Evolutionary conservation across 257 asterid species (phyloP).

Genomic region (Solanum boliviense): DNA sequence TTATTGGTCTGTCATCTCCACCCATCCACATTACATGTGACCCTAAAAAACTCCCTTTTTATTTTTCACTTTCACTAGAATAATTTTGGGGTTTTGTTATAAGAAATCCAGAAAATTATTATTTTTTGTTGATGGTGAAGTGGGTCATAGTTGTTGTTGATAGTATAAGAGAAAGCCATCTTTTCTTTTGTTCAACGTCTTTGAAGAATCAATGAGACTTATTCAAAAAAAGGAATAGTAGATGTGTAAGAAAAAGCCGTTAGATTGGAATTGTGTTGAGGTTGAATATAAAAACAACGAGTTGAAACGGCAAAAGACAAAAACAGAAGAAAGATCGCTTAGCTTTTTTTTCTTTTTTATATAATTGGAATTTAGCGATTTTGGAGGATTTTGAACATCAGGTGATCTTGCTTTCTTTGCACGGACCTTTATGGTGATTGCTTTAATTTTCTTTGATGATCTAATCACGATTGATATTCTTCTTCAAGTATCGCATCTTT

Average conservation of each 20-base stretch:
- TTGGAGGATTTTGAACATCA: not conserved
- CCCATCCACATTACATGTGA: not conserved
- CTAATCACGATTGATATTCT: not conserved
- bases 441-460: not conserved
- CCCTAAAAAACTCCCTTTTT: not conserved
- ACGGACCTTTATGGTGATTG: not conserved
- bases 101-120: not conserved
- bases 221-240: not conserved
- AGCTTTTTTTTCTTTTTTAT: not conserved
- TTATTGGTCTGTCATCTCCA: not conserved
- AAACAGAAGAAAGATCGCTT: not conserved
- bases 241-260: not conserved
- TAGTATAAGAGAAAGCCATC: not conserved
- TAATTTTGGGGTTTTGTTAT: not conserved
- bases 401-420: not conserved
- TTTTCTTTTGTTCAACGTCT: not conserved
- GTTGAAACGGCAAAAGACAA: not conserved
- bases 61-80: not conserved
- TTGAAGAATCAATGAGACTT: not conserved
- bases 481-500: not conserved
- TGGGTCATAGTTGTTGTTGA: not conserved
- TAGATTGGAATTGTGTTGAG: not conserved
- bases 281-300: not conserved
- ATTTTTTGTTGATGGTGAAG: not conserved
- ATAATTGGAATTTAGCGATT: not conserved